phyloP scores from a whole-genome alignment of 306 rosid genomes.

The Canavalia ensiformis region DNA sequence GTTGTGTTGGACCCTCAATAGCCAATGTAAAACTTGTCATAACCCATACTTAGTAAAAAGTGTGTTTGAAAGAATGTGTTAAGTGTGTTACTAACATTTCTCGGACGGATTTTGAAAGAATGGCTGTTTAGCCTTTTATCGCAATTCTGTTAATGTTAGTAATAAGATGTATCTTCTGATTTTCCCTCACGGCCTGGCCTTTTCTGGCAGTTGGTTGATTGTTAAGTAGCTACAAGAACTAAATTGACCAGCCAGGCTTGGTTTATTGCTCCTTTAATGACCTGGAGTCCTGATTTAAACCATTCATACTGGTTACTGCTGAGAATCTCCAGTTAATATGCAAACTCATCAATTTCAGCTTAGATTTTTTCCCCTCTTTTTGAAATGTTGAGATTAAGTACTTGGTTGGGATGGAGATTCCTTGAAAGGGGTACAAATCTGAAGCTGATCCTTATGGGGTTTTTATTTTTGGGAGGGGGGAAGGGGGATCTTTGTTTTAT shows the following conservation, averaged over 20 bases:
- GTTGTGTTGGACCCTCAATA: too few species aligned
- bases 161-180: not conserved
- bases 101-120: too few species aligned
- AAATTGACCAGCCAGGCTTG: conserved; percentile 5
- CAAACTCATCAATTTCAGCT: conserved; percentile 6
- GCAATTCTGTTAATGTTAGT: not conserved
- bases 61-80: too few species aligned
- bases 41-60: too few species aligned
- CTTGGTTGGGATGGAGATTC: conserved; percentile 10
- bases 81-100: too few species aligned
- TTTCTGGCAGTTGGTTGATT: conserved; percentile 3
- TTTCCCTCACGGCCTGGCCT: not conserved
- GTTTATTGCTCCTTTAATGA: conserved; percentile 20
- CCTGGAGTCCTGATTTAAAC: not conserved
- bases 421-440: conserved; percentile 23
- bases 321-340: conserved; percentile 28
- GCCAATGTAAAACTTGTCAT: too few species aligned
- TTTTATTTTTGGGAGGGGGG: too few species aligned
- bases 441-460: conserved; percentile 5
- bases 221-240: conserved; percentile 25
- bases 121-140: not conserved
- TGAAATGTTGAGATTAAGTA: not conserved
- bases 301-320: not conserved
- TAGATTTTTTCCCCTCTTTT: not conserved
- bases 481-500: not conserved